Percentiles rank a stretch among this genome's conserved stretches.
Evolutionary conservation across 345 rosid genomes (phyloP).

Genomic region (Gossypium thurberi): DNA sequence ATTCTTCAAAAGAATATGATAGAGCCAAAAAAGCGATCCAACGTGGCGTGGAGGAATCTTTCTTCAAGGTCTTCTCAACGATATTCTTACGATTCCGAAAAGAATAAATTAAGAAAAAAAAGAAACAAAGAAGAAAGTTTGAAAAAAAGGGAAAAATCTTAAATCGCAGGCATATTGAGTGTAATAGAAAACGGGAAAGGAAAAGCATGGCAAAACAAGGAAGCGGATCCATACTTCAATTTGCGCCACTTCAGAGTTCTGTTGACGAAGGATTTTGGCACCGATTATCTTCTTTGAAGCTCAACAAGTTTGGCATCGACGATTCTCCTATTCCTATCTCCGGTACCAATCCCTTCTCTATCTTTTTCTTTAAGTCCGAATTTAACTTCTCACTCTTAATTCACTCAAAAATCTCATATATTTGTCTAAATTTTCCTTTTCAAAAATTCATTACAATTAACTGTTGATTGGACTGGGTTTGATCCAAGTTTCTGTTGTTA

Average conservation of each 20-base stretch:
- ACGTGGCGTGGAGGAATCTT: background rate
- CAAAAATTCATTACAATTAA: background rate
- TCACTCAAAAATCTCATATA: background rate
- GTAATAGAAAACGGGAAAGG: background rate
- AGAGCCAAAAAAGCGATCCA: too few species aligned
- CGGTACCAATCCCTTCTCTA: slow-evolving; percentile 31
- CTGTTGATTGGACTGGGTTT: background rate
- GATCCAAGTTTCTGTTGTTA: background rate
- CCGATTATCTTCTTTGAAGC: slow-evolving; percentile 73
- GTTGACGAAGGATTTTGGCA: slow-evolving; percentile 98
- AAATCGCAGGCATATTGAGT: background rate
- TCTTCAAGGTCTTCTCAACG: background rate
- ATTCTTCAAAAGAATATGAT: too few species aligned
- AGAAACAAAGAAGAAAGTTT: background rate
- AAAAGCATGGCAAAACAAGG: slow-evolving; percentile 22
- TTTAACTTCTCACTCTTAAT: background rate
- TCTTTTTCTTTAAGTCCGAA: background rate
- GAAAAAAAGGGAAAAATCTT: background rate
- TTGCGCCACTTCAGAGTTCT: slow-evolving; percentile 68
- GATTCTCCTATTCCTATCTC: slow-evolving; percentile 80
- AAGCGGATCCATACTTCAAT: slow-evolving; percentile 48
- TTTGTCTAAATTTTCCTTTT: background rate
- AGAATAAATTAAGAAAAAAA: background rate
- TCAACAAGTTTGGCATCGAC: slow-evolving; percentile 77
- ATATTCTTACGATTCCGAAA: background rate